phyloP scores from a whole-genome alignment of 202 grass and related monocot species.

The Digitaria exilis region DNA sequence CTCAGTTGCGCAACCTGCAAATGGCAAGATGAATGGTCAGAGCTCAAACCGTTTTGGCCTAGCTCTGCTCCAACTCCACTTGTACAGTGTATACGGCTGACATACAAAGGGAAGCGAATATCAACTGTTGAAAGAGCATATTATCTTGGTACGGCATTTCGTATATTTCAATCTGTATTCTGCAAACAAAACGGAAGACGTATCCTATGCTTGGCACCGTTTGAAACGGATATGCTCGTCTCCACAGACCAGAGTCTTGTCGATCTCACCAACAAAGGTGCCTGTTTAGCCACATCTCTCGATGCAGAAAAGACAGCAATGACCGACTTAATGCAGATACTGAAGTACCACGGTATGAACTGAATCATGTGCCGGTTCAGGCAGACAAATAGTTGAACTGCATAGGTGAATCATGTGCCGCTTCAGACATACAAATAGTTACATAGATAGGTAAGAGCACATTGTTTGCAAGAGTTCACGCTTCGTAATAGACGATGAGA shows the following conservation, averaged over 20 bases:
- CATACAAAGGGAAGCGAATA: conserved; percentile 25
- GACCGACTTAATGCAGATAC: no score
- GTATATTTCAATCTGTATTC: conserved; percentile 41
- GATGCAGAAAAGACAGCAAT: conserved; percentile 6
- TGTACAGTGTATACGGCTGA: conserved; percentile 33
- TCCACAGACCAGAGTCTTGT: conserved; percentile 3
- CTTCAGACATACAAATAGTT: neutral
- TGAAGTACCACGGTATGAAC: no score
- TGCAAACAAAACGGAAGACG: neutral
- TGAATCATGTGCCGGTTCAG: no score
- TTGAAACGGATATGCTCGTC: conserved; percentile 23
- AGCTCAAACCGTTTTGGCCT: neutral
- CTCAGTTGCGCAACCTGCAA: conserved; percentile 17
- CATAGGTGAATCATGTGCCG: conserved; percentile 33
- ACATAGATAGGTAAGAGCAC: neutral
- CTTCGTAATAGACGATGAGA: neutral
- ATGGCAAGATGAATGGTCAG: conserved; percentile 20
- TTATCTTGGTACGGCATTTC: conserved; percentile 43
- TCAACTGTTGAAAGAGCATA: conserved; percentile 33
- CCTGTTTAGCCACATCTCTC: conserved; percentile 34
- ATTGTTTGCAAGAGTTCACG: conserved; percentile 8
- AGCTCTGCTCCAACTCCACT: conserved; percentile 35
- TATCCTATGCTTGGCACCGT: conserved; percentile 4
- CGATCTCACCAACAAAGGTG: conserved; percentile 27
- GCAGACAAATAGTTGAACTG: no score